Base-by-base conservation (phyloP, 2,329 filamentous ascomycete genomes). In the Talaromyces pinophilus region DNA sequence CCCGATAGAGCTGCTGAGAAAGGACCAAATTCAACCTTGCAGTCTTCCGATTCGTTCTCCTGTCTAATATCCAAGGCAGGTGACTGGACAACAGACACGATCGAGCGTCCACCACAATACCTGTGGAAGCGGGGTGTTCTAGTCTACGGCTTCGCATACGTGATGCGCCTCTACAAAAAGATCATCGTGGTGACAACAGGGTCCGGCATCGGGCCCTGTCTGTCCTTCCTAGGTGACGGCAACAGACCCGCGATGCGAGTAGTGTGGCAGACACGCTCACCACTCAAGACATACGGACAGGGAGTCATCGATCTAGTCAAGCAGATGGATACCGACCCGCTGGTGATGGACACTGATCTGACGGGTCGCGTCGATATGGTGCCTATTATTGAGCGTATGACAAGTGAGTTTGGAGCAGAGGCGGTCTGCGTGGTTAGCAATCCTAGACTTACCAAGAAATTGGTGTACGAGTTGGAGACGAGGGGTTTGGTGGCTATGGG, bases 391-490 rank as follows among this genome's bases (percentile, higher is more conserved):
- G 88, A 85, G 71, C 77, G 80, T 8, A 79, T 88, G 62, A 80
- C 79, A 59, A 72, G 71, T 59, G 76, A 83, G 38, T 80, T 80
- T 30, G 70, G 78, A 0, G 83, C 84, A 1, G 90, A 92, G 81
- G 90, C 89, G 2, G 88, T 92, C 44, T 88, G 92, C 72, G 84
- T 92, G 67, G 89, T 93, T 71, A 88, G 87, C 64, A 93, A 92
- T 74, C 86, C 88, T 66, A 83, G 78, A 65, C 83, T 92, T 40
- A 92, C 90, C 19, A 84, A 83, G 72, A 86, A 86, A 78, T 82
- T 92, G 1, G 89, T 92, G 0, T 90, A 88, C 73, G 88, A 85
- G 8, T 78, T 93, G 61, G 89, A 92, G 78, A 83, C 82, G 44
- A 82, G 88, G 64, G 88, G 89, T 0, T 77, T 92, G 7, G 83